A percentile compares a stretch with the other conserved stretches of the same genome.
Evolutionary conservation across 305 asterid species (phyloP).

Genomic region (Fraxinus sp.): DNA sequence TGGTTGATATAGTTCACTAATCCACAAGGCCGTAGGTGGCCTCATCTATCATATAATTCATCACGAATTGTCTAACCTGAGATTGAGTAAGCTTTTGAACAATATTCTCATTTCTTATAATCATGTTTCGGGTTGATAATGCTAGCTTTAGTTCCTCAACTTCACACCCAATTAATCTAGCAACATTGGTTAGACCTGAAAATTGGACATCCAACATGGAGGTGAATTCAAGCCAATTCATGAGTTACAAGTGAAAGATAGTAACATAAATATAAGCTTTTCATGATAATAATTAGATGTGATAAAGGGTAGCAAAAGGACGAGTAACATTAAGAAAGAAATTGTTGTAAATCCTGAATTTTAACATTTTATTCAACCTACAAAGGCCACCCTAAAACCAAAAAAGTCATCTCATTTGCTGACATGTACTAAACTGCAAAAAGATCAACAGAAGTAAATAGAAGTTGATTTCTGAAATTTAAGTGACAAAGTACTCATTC

Average conservation of each 20-base stretch:
- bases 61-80: slow-evolving; percentile 53
- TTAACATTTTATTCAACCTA: not conserved
- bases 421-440: not conserved
- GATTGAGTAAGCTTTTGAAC: slow-evolving; percentile 78
- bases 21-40: not conserved
- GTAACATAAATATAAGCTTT: not conserved
- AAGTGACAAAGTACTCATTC: not conserved
- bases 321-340: not conserved
- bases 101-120: slow-evolving; percentile 77
- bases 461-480: not conserved
- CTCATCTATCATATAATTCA: slow-evolving; percentile 10
- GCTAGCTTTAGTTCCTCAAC: slow-evolving; percentile 72
- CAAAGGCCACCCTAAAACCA: not conserved
- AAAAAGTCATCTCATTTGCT: not conserved
- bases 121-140: slow-evolving; percentile 89
- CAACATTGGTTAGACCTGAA: slow-evolving; percentile 69
- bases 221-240: slow-evolving; percentile 15
- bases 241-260: slow-evolving; percentile 6
- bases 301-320: not conserved
- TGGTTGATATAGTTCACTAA: slow-evolving; percentile 3
- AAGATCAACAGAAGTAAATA: not conserved
- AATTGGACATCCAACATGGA: slow-evolving; percentile 22
- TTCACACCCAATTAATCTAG: slow-evolving; percentile 70
- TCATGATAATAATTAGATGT: not conserved
- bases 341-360: not conserved